phyloP scores from a whole-genome alignment of 2,329 filamentous ascomycete species.

The Polychaeton citri region DNA sequence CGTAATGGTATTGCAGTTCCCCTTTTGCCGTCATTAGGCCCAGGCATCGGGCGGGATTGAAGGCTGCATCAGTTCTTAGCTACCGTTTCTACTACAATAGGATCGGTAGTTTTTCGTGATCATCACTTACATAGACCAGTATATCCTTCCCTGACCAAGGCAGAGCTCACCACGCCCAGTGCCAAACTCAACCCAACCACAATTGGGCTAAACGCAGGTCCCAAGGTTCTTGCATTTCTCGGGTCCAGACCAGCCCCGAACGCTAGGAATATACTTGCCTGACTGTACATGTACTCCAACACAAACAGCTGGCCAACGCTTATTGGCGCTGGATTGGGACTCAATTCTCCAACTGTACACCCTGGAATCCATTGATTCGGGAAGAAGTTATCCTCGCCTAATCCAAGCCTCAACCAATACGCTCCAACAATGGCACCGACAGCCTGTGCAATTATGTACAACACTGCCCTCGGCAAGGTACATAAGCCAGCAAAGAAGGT shows the following conservation, averaged over 20 bases:
- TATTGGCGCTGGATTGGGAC: constrained; percentile 6
- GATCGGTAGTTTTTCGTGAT: neutral
- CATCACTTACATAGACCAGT: constrained; percentile 17
- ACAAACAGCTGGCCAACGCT: constrained; percentile 22
- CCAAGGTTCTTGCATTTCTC: constrained; percentile 35
- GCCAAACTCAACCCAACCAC: constrained; percentile 30
- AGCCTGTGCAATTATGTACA: constrained; percentile 36
- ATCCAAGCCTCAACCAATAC: constrained; percentile 11
- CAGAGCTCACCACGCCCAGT: constrained; percentile 16
- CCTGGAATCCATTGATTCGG: constrained; percentile 2
- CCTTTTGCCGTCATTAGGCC: constrained; percentile 23
- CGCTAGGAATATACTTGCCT: constrained; percentile 35
- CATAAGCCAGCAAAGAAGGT: constrained; percentile 39
- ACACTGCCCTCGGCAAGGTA: constrained; percentile 33
- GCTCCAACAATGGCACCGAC: constrained; percentile 23
- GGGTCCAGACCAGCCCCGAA: constrained; percentile 43
- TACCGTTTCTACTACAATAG: too few relatives aligned
- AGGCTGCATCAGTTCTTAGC: too few relatives aligned
- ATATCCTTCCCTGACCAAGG: constrained; percentile 19
- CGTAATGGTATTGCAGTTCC: constrained; percentile 20
- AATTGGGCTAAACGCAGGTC: constrained; percentile 35
- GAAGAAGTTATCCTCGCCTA: constrained; percentile 9
- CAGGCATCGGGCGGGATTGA: constrained; percentile 23
- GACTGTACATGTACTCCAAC: constrained; percentile 34
- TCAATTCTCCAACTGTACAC: constrained; percentile 1